Conservation (phyloP, 495 filamentous ascomycete species). For the Penicillium coffeae region DNA sequence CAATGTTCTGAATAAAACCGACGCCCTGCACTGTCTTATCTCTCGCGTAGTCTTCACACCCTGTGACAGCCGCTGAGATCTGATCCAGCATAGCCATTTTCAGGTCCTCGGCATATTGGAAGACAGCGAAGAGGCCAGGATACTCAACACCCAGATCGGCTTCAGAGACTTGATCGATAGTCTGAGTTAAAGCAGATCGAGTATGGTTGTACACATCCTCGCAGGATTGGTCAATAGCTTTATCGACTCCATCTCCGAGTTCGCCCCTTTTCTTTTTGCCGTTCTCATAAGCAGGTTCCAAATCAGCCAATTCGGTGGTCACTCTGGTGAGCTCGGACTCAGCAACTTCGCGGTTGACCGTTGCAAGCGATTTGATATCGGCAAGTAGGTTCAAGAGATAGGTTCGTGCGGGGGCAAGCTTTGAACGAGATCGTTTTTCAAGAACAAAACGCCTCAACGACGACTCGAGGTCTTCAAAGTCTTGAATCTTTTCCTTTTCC, state of each 20-base stretch:
- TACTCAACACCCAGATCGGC: constrained; percentile 77
- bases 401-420: constrained; percentile 91
- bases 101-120: constrained; percentile 90
- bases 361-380: constrained; percentile 76
- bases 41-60: constrained; percentile 82
- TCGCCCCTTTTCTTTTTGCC: constrained; percentile 79
- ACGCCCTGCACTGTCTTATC: constrained; percentile 77
- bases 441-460: constrained; percentile 90
- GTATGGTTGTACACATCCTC: constrained; percentile 81
- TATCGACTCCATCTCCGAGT: constrained; percentile 75
- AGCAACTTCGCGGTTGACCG: constrained; percentile 83
- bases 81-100: constrained; percentile 87
- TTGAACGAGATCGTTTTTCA: constrained; percentile 91
- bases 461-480: constrained; percentile 85
- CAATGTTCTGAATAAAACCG: constrained; percentile 79
- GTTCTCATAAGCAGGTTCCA: constrained; percentile 80
- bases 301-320: constrained; percentile 68
- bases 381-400: constrained; percentile 92
- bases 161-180: constrained; percentile 72
- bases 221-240: constrained; percentile 78
- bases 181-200: constrained; percentile 61
- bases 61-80: constrained; percentile 70
- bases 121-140: constrained; percentile 77
- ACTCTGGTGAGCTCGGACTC: constrained; percentile 84
- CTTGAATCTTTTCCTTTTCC: constrained; percentile 77